These are phyloP conservation scores for Blastomyces percursus DNA, from an alignment of 2,329 filamentous ascomycete genomes.

Conservation along the genomic window DNA sequence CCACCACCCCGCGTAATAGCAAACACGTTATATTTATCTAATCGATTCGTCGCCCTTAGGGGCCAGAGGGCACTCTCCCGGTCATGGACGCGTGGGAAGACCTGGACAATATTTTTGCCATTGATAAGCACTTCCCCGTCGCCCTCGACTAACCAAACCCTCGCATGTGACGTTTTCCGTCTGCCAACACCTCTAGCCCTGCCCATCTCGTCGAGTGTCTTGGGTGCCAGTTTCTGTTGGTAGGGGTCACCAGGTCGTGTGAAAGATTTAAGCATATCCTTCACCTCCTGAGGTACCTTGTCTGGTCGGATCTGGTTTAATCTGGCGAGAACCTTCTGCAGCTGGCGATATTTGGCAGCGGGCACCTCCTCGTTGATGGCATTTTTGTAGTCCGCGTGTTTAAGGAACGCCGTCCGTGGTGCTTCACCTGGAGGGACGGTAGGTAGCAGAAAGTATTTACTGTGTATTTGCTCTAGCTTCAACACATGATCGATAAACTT, in stretches of 20 bases:
- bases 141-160: constrained; percentile 82
- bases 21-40: constrained; percentile 98
- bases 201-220: constrained; percentile 61
- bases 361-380: constrained; percentile 61
- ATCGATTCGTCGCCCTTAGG: constrained; percentile 64
- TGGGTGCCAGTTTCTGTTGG: constrained; percentile 50
- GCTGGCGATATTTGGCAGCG: constrained; percentile 64
- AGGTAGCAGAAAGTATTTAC: constrained; percentile 63
- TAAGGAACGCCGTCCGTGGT: constrained; percentile 69
- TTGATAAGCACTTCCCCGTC: constrained; percentile 85
- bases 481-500: constrained; percentile 79
- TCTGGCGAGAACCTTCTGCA: constrained; percentile 63
- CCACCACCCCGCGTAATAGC: constrained; percentile 75
- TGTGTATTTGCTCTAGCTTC: constrained; percentile 57
- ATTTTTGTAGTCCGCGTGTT: constrained; percentile 62
- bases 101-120: constrained; percentile 69
- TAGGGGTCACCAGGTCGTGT: constrained; percentile 63
- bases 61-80: constrained; percentile 91
- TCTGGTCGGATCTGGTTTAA: constrained; percentile 77
- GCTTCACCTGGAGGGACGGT: constrained; percentile 53
- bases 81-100: constrained; percentile 82
- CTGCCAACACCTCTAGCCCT: constrained; percentile 69
- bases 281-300: constrained; percentile 61
- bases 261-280: constrained; percentile 55
- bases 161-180: constrained; percentile 77